Evolutionary conservation across 73 alveolate species (phyloP), one percentile per base, ranked within the genome.

Genomic region (Urostyla sp.): DNA sequence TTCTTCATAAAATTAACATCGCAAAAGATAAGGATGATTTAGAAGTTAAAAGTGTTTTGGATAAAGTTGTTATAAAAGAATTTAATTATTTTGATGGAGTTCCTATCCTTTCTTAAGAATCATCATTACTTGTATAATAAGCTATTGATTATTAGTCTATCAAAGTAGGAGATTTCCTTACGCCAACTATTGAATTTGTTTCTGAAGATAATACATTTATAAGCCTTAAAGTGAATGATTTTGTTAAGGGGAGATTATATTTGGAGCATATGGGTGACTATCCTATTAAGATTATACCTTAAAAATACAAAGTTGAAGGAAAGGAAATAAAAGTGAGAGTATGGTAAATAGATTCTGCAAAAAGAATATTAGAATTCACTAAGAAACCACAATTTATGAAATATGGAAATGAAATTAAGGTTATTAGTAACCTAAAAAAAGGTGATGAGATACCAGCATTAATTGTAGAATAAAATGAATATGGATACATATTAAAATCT

Each of bases 11-110:
- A 37, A 69, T n/a, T 69, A 67, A 69, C 30, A 49, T 61, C n/a
- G 44, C n/a, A 46, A 63, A 63, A 30, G 15, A 3, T 10, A 26
- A 23, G 18, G 56, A n/a, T 40, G 79, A 63, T 5, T 40, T 10
- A 8, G 61, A 63, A 21, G 45, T 63, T 4, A 69, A 69, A 30
- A 34, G 49, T 20, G 49, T 46, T 15, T 54, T 69, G 5, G 75
- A 45, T 8, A 73, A 73, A 32, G 20, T 85, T 1, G 66, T 63
- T 27, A 67, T 85, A 26, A 72, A 76, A 31, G 93, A 85, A 48
- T 48, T 76, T 56, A 85, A 85, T 48, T 85, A 75, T 45, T 85
- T 85, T 55, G 93, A 85, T 40, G 86, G 82, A 0, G 31, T 58
- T 15, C 89, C 93, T 0, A 76, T 85, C 28, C 80, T 50, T 0